Evolutionary conservation across 768 basidiomycete genomes (phyloP), one percentile per base, ranked within the genome.

Genomic region (Trametes sanguinea): DNA sequence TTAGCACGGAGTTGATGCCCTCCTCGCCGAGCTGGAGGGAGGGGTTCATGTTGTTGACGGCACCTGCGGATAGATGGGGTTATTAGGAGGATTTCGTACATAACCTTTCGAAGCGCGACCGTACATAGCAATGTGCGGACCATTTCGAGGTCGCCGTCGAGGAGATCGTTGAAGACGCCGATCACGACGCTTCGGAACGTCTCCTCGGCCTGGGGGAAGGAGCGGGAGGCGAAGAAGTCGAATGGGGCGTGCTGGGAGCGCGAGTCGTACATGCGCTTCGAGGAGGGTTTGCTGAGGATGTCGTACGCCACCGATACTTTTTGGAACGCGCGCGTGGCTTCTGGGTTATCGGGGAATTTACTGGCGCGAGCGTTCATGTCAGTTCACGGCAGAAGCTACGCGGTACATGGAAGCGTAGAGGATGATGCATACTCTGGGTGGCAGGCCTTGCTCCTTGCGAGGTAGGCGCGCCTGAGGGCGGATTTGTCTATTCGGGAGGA

Each of bases 71-170:
- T 37, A 55, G 47, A 11, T 16, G 2, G 27, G 1, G 32, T 22
- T 40, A 14, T n/a, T 57, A 30, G 53, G 57, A 7, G 16, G 16
- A 35, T 5, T 33, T 29, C 8, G 17, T 39, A 47, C 29, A 22
- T 16, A 58, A 35, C 57, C 2, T 54, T 32, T 60, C 51, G 16
- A 51, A 17, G n/a, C 9, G 17, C 16, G 14, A 37, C 50, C 43
- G 48, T 13, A 90, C 90, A 84, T 29, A 94, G 81, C 22, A 93
- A 74, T 1, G 85, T 84, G 57, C 89, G 83, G 69, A 94, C 87
- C 72, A 92, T 85, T 71, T 94, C 90, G n/a, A 94, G 76, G 74
- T 94, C 92, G 6, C 92, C 93, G 57, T 93, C 89, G 47, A 94
- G 73, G 65, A 93, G 90, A 68, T 95, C 93, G 62, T 84, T 86